Conservation (phyloP, 371 early-diverging fungal species). For the Rhizopus delemar region DNA sequence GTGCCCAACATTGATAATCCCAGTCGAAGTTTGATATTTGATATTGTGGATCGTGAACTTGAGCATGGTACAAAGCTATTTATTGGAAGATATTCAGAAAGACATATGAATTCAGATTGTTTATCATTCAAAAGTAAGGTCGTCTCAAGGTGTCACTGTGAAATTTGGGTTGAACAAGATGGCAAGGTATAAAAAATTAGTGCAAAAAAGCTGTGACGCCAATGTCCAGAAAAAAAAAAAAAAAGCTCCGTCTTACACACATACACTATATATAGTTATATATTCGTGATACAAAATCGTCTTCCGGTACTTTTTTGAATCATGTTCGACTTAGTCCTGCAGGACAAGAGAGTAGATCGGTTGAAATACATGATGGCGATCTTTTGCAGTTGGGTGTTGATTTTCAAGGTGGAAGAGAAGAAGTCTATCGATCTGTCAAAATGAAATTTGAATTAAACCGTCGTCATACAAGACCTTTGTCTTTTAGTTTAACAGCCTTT, state of each 20-base stretch:
- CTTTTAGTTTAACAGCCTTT: constrained; percentile 42
- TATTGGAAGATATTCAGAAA: constrained; percentile 78
- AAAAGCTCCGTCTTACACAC: background rate
- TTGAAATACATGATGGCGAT: constrained; percentile 89
- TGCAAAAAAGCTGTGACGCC: background rate
- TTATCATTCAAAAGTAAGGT: constrained; percentile 93
- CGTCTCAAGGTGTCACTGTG: constrained; percentile 91
- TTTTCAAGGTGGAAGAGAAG: constrained; percentile 86
- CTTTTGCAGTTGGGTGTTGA: constrained; percentile 94
- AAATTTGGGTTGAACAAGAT: constrained; percentile 77
- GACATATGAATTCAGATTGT: constrained; percentile 49
- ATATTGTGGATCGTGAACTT: constrained; percentile 76
- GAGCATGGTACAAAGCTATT: constrained; percentile 64
- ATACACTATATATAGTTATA: constrained; percentile 60
- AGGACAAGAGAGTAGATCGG: constrained; percentile 81
- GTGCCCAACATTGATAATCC: constrained; percentile 72
- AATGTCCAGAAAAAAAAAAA: constrained; percentile 1
- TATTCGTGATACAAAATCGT: constrained; percentile 91
- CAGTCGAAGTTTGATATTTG: constrained; percentile 73
- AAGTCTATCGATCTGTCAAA: constrained; percentile 73
- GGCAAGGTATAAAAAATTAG: constrained; percentile 60
- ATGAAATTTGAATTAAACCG: constrained; percentile 76
- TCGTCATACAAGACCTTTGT: constrained; percentile 33
- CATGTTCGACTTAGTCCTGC: constrained; percentile 87
- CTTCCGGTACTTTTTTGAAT: constrained; percentile 97